A percentile compares a stretch with the other conserved stretches of the same genome.
phyloP scores from a whole-genome alignment of 1,139 yeast species.

The Yamadazyma jaroonii region DNA sequence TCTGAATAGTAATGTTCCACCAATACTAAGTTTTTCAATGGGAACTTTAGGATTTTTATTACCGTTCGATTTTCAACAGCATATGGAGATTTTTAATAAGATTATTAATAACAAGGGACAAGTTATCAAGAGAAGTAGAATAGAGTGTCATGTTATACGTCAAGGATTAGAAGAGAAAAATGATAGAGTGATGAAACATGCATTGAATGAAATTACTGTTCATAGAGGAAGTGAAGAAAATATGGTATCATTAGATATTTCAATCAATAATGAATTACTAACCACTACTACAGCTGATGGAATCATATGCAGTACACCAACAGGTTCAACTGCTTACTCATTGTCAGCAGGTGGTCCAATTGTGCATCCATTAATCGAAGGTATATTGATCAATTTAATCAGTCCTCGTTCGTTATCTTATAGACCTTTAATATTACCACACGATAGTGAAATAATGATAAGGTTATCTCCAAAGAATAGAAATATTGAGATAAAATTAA shows the following conservation, averaged over 20 bases:
- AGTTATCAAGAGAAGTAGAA: conserved; percentile 71
- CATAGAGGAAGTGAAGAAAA: conserved; percentile 91
- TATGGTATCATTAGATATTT: conserved; percentile 76
- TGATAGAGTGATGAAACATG: conserved; percentile 46
- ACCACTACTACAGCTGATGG: conserved; percentile 95
- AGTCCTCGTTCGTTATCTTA: conserved; percentile 88
- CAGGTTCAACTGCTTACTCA: conserved; percentile 94
- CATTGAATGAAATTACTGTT: conserved; percentile 87
- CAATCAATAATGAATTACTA: conserved; percentile 74
- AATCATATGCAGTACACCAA: conserved; percentile 79
- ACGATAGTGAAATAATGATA: conserved; percentile 65
- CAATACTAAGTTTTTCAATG: conserved; percentile 81
- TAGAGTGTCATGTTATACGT: conserved; percentile 71
- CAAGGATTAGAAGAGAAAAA: conserved; percentile 11
- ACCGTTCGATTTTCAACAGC: conserved; percentile 75
- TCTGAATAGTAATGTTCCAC: conserved; percentile 73
- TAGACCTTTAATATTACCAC: conserved; percentile 80
- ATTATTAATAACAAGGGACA: conserved; percentile 68
- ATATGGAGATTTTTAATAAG: conserved; percentile 56
- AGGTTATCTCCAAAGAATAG: conserved; percentile 53
- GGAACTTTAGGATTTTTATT: conserved; percentile 90
- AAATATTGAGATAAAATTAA: conserved; percentile 49
- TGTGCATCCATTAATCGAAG: conserved; percentile 83
- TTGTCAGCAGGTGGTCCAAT: conserved; percentile 89
- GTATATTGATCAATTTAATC: conserved; percentile 81